Evolutionary conservation across 1,284 basidiomycete species (phyloP).

Genomic region (Cryptococcus amylolentus): DNA sequence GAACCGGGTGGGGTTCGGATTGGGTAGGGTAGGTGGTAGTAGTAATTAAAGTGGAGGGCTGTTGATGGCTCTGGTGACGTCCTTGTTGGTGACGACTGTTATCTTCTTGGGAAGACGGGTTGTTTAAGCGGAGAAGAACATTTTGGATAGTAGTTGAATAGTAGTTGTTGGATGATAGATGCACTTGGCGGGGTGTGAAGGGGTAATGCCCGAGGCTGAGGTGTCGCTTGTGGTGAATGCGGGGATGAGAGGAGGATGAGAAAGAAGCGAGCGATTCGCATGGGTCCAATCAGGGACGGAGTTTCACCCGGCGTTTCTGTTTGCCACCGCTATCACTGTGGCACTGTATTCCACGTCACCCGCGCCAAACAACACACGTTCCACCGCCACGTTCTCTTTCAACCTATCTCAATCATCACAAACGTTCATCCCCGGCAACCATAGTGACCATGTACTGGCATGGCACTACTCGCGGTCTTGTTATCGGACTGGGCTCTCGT

Average conservation of each 20-base stretch:
- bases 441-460: too few relatives aligned
- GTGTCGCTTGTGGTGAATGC: neutral
- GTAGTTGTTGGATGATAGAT: constrained; percentile 12
- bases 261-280: constrained; percentile 3
- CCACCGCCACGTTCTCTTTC: neutral
- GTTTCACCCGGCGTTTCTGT: neutral
- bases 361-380: neutral
- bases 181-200: constrained; percentile 4
- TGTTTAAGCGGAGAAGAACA: constrained; percentile 27
- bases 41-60: constrained; percentile 4
- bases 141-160: constrained; percentile 24
- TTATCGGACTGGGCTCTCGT: too few relatives aligned
- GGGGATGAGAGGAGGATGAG: constrained; percentile 2
- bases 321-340: neutral
- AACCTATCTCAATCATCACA: neutral
- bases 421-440: too few relatives aligned
- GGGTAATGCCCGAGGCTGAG: constrained; percentile 10
- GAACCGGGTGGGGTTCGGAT: constrained; percentile 20
- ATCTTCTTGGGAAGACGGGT: constrained; percentile 17
- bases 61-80: constrained; percentile 7
- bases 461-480: too few relatives aligned
- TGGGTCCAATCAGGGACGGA: constrained; percentile 5
- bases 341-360: neutral
- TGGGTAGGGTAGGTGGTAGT: constrained; percentile 1
- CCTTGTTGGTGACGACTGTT: constrained; percentile 11